These are phyloP conservation scores for Ceratocystis albifundus DNA, from an alignment of 2,329 filamentous ascomycete species.

Conservation along the genomic window DNA sequence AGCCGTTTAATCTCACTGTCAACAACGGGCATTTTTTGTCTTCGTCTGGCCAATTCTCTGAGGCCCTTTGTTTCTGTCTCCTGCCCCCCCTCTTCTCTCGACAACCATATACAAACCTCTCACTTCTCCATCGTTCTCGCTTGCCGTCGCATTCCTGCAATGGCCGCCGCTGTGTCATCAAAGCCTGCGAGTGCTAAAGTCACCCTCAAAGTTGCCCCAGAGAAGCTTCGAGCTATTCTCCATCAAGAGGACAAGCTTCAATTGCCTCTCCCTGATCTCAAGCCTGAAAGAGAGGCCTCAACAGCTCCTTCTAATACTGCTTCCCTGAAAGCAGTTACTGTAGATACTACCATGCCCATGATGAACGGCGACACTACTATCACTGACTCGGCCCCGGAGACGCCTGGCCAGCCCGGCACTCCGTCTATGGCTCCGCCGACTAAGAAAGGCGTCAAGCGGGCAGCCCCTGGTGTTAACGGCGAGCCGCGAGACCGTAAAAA, in stretches of 20 bases:
- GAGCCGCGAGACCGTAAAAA: constrained; percentile 65
- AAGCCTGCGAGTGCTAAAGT: constrained; percentile 34
- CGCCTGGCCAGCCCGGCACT: constrained; percentile 45
- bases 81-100: too few species aligned
- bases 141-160: constrained; percentile 3
- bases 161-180: constrained; percentile 19
- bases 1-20: too few species aligned
- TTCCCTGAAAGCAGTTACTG: not conserved
- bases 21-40: not conserved
- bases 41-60: too few species aligned
- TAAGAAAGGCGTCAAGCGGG: constrained; percentile 65
- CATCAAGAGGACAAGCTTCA: constrained; percentile 34
- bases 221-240: constrained; percentile 41
- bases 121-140: too few species aligned
- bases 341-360: constrained; percentile 27
- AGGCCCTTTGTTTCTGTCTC: too few species aligned
- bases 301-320: too few species aligned
- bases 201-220: constrained; percentile 42
- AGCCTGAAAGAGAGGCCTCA: constrained; percentile 24
- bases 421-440: constrained; percentile 56
- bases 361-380: constrained; percentile 43
- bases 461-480: constrained; percentile 53
- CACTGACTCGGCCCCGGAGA: constrained; percentile 49
- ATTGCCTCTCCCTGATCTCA: constrained; percentile 35
- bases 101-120: too few species aligned